Evolutionary conservation across 2,329 filamentous ascomycete genomes (phyloP).

Genomic region (Xylaria sp.): DNA sequence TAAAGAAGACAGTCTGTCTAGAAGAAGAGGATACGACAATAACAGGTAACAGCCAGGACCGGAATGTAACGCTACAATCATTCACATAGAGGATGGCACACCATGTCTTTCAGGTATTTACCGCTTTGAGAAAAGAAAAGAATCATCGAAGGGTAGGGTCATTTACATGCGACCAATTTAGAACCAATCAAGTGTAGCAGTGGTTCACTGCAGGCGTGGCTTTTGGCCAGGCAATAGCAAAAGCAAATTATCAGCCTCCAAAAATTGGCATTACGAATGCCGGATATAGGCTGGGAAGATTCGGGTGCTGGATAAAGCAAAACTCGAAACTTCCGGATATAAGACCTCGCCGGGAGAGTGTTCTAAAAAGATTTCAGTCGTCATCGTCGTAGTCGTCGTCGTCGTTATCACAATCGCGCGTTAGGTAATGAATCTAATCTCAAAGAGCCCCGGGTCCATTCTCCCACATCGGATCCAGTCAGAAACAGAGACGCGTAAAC

Average conservation of each 20-base stretch:
- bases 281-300: constrained; percentile 33
- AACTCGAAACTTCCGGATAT: constrained; percentile 31
- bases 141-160: neutral
- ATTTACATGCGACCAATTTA: constrained; percentile 15
- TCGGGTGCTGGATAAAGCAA: constrained; percentile 34
- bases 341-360: constrained; percentile 2
- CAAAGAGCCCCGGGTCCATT: neutral
- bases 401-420: constrained; percentile 8
- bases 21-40: neutral
- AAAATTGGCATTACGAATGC: constrained; percentile 8
- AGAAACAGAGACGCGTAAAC: constrained; percentile 14
- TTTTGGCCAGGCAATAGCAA: constrained; percentile 6
- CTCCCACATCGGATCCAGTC: constrained; percentile 8
- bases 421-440: constrained; percentile 5
- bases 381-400: constrained; percentile 1
- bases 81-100: neutral
- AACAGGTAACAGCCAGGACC: constrained; percentile 6
- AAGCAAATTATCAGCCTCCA: constrained; percentile 20
- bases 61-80: constrained; percentile 20
- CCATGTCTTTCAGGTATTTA: neutral
- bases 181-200: neutral
- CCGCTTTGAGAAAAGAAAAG: constrained; percentile 6
- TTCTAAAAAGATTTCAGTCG: neutral
- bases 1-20: constrained; percentile 31
- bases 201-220: constrained; percentile 2